A percentile compares a stretch with the other conserved stretches of the same genome.
phyloP scores from a whole-genome alignment of 371 early-diverging fungal species.

The Apophysomyces variabilis region DNA sequence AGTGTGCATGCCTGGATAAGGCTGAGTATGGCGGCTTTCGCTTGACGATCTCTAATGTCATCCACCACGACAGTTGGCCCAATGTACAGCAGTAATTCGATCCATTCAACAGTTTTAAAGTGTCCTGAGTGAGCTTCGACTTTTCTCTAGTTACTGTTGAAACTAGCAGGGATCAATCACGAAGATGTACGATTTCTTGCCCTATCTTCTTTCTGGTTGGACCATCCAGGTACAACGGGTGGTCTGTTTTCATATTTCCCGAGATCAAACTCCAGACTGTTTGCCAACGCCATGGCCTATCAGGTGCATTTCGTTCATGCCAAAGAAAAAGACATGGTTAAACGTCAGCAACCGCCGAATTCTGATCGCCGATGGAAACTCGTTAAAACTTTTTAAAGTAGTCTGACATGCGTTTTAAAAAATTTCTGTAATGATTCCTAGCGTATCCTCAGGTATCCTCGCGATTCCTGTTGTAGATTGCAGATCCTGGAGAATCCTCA shows the following conservation, averaged over 20 bases:
- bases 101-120: neutral
- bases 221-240: constrained; percentile 48
- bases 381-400: no score
- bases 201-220: constrained; percentile 17
- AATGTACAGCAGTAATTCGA: neutral
- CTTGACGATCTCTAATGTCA: neutral
- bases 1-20: neutral
- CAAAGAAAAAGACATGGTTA: neutral
- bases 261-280: neutral
- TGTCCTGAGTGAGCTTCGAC: neutral
- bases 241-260: neutral
- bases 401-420: no score
- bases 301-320: neutral
- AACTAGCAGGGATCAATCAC: neutral
- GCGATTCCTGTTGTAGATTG: no score
- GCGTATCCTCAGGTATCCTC: no score
- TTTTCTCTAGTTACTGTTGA: neutral
- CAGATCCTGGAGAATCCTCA: no score
- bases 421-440: no score
- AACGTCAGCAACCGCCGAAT: no score
- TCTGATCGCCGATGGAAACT: no score
- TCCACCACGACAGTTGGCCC: neutral
- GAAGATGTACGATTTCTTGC: neutral
- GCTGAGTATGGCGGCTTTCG: neutral
- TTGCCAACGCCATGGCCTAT: neutral